Evolutionary conservation across 2,329 filamentous ascomycete genomes (phyloP), one percentile per base, ranked within the genome.

Genomic region (Cladosporium sphaerospermum): DNA sequence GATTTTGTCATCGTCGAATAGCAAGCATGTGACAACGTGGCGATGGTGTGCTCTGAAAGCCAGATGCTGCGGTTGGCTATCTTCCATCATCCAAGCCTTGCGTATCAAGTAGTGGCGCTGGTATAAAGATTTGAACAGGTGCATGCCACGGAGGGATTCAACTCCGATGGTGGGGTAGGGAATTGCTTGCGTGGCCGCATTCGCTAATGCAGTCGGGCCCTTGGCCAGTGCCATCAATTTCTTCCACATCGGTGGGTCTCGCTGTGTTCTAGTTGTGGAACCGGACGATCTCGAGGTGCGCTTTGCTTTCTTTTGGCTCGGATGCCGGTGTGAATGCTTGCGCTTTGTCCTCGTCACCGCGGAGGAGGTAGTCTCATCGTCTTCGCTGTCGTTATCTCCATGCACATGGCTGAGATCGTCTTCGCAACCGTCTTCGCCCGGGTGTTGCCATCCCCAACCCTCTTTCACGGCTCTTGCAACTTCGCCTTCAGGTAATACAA

Each of bases 1-100:
- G 61, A 99, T 96, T 72, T 97, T 97, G 75, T 99, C 91, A 45
- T 91, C 88, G 65, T 99, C 93, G 63, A 99, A 99, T 68, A 99
- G 91, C 51, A 99, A 78, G 67, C 93, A 99, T 13, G 93, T 99
- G 49, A 99, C 95, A 56, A 99, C 93, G 73, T 97, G 92, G 33
- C 89, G 84, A 56, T 93, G 89, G 66, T 99, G 93, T 4, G 93
- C 93, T n/a, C 89, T 85, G 70, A 99, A 97, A 4, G 93, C 93
- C 54, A 99, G 85, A 63, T 99, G 93, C 43, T 86, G 83, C 28
- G 93, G 93, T 69, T 90, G 88, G 56, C 85, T 83, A 48, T 89
- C 86, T 45, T 80, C 74, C 56, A 83, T 86, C 71, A 95, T 97
- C 93, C 93, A 99, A 66, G 86, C 90, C 67, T 88, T 84, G 44